Base-by-base conservation (phyloP, 768 basidiomycete species). In the Guyanaporus albipodus region DNA sequence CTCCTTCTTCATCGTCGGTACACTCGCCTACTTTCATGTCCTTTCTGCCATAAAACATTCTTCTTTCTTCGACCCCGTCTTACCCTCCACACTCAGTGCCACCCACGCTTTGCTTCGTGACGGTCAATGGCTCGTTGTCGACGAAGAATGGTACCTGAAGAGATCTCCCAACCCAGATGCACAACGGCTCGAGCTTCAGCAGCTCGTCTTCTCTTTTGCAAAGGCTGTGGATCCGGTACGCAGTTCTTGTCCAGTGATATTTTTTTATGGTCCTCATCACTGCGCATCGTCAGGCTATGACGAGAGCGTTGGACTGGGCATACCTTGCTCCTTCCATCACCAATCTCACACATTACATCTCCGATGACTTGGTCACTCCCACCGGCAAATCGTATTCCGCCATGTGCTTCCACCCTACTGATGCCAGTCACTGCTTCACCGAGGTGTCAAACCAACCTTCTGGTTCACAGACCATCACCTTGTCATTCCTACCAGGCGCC, bases 21-120 rank as follows among this genome's bases (percentile, higher is more conserved):
- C 96, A 1, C 78, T 98, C 42, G 87, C 91, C 38, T 98, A 98
- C 68, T 96, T 98, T 66, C 92, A 95, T 60, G 77, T 96, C 55
- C 79, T 99, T 50, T 80, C 80, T 46, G 87, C 88, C 42, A 87
- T 98, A 61, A 93, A 94, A 59, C 83, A 92, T 59, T 91, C 87
- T 0, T 76, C 87, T 19, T 85, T 92, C 67, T 78, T 92, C 44
- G 80, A 81, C 1, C 73, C 85, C 1, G 60, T 74, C 14, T 52
- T 74, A 5, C 73, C 76, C 0, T 64, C 75, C 2, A 59, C 72
- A 0, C 70, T 83, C 21, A 71, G 76, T 4, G 74, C 89, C 0
- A 68, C 82, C 3, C 73, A 85, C 61, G 79, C 78, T 0, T 60
- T 79, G 2, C 73, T 78, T 28, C 69, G 69, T 3, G 69, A 76